Percentiles rank a stretch among this genome's conserved stretches.
Evolutionary conservation across 768 basidiomycete species (phyloP).

Genomic region (Panaeolus cyanescens): DNA sequence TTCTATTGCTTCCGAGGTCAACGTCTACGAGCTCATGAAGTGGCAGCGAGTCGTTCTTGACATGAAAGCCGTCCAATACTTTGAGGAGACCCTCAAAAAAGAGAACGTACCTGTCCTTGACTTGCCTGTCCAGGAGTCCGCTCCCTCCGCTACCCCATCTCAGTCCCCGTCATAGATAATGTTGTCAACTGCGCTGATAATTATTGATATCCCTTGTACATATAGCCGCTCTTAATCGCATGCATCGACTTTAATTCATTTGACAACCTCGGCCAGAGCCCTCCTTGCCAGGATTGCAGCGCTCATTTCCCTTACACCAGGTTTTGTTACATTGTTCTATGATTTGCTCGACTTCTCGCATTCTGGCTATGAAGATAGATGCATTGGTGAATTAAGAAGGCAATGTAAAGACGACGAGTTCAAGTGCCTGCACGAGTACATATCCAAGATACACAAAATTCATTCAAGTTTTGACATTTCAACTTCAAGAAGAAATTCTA

Average conservation of each 20-base stretch:
- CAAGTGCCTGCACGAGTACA: slow-evolving; percentile 7
- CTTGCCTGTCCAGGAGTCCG: slow-evolving; percentile 15
- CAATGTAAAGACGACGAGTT: slow-evolving; percentile 4
- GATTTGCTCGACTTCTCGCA: too few relatives aligned
- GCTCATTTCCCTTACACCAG: slow-evolving; percentile 14
- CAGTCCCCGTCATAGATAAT: background rate
- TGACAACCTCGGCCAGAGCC: too few relatives aligned
- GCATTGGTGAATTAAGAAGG: too few relatives aligned
- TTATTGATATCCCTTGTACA: slow-evolving; percentile 5
- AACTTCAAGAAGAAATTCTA: background rate
- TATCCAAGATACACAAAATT: slow-evolving; percentile 1
- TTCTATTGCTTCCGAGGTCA: slow-evolving; percentile 63
- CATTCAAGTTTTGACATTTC: background rate
- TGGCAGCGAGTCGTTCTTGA: slow-evolving; percentile 86
- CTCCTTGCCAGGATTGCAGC: background rate
- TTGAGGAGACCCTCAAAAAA: slow-evolving; percentile 67
- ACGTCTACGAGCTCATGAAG: slow-evolving; percentile 81
- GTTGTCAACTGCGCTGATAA: background rate
- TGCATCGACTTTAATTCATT: background rate
- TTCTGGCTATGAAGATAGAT: too few relatives aligned
- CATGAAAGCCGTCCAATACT: slow-evolving; percentile 75
- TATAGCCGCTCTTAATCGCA: background rate
- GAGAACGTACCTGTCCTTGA: slow-evolving; percentile 31
- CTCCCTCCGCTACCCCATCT: slow-evolving; percentile 1
- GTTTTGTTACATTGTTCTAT: too few relatives aligned